A percentile compares a stretch with the other conserved stretches of the same genome.
Conservation (phyloP, 257 asterid genomes). For the Jaltomata sinuosa region DNA sequence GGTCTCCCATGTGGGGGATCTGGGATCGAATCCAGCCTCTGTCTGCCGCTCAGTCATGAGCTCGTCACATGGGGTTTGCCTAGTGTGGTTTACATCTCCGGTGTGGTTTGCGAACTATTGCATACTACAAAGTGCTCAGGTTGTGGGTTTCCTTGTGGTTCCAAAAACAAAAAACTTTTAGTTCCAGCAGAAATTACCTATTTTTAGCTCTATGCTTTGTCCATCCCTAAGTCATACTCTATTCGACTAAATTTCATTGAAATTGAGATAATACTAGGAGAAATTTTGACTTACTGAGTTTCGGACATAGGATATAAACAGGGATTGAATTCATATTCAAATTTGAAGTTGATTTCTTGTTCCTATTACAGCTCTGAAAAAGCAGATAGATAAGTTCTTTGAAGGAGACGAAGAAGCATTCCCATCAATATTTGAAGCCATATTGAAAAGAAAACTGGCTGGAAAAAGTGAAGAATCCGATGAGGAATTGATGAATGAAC, state of each 20-base stretch:
- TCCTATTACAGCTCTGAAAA: constrained; percentile 13
- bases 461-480: constrained; percentile 18
- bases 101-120: no score
- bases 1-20: no score
- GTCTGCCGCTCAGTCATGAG: no score
- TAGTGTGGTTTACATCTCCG: no score
- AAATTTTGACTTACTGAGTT: neutral
- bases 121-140: no score
- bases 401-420: constrained; percentile 23
- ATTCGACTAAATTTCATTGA: neutral
- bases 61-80: no score
- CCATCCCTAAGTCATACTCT: neutral
- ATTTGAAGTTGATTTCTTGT: neutral
- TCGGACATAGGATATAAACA: neutral
- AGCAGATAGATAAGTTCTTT: constrained; percentile 15
- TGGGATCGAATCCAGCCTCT: no score
- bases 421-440: constrained; percentile 21
- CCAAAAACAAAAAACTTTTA: neutral
- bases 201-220: neutral
- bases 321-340: neutral
- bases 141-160: no score
- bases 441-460: constrained; percentile 18
- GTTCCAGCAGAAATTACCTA: neutral
- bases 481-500: constrained; percentile 17
- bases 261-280: neutral